Evolutionary conservation across 768 basidiomycete species (phyloP).

Genomic region (Termitomyces sp.): DNA sequence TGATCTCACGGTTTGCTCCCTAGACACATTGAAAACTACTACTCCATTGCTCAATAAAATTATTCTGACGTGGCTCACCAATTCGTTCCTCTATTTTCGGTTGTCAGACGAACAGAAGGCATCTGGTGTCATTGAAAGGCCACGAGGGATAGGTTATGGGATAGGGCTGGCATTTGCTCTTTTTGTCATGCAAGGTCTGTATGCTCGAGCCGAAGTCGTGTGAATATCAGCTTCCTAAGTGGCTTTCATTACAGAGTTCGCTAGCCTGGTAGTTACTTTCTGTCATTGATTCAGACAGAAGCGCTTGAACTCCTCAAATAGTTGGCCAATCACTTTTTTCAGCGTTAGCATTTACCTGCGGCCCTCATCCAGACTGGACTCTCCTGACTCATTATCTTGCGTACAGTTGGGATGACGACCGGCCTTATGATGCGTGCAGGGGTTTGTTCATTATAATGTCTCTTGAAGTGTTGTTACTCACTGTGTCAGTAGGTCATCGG

Average conservation of each 20-base stretch:
- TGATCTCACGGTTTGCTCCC: neutral
- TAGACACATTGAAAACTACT: constrained; percentile 44
- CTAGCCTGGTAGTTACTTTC: constrained; percentile 30
- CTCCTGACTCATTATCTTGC: neutral
- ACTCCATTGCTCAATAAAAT: constrained; percentile 55
- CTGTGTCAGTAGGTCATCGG: constrained; percentile 29
- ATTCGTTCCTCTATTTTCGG: constrained; percentile 37
- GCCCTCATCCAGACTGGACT: neutral
- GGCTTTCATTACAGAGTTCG: constrained; percentile 22
- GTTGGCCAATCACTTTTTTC: constrained; percentile 41
- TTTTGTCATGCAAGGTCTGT: constrained; percentile 55
- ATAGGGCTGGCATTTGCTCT: constrained; percentile 54
- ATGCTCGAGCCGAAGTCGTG: neutral
- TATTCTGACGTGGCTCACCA: constrained; percentile 51
- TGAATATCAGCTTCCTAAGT: neutral
- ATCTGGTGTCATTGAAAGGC: constrained; percentile 25
- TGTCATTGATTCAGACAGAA: neutral
- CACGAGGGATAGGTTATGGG: constrained; percentile 52
- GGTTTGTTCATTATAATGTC: constrained; percentile 26
- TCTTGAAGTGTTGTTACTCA: neutral
- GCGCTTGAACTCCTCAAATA: constrained; percentile 3
- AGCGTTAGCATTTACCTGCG: constrained; percentile 20
- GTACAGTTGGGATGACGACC: constrained; percentile 35
- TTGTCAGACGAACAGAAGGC: constrained; percentile 31
- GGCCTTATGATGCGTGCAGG: constrained; percentile 44